Base-by-base conservation (phyloP, 441 rosid genomes). In the Erodium texanum region DNA sequence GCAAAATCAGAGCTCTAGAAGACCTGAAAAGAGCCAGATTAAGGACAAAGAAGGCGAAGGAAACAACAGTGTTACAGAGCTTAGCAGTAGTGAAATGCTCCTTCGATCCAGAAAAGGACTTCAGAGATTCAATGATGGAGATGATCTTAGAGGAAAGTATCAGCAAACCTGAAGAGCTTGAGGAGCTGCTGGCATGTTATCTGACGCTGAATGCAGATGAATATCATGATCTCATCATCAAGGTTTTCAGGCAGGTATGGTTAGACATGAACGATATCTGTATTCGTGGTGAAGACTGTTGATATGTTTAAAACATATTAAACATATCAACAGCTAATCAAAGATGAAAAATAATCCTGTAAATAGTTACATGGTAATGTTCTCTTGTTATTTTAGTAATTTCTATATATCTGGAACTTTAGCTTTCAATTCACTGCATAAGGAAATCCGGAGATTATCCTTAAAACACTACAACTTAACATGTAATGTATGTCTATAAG, bases 41-140 rank as follows among this genome's bases (percentile, higher is more conserved):
- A 70, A 90, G 79, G 81, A 61, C 72, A 20, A 76, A 74, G 65
- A 80, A 45, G 69, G 61, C 74, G 52, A 68, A 14, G 50, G 76
- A 78, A 61, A 66, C 16, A 65, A 69, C 50, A 27, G 75, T 77
- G 52, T 77, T 82, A 19, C 93, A 87, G 71, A 86, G 87, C 82
- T 85, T 86, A 68, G 93, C 95, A 12, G 78, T 88, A 64, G 89
- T 85, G 75, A 93, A 89, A 81, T 83, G 87, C 75, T 87, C 96
- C 0, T 80, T 68, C 32, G 85, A 89, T 79, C 99, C 96, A 1
- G 83, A 77, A 48, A 79, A 86, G 62, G 96, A 91, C 77, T 93
- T 93, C 70, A 80, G 87, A 78, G 96, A 91, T 45, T 93, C 97
- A 10, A 87, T 91, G 99, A 72, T 77, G 4, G 99, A 91, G 85